phyloP scores from a whole-genome alignment of 441 rosid genomes.

The Sinapis alba region DNA sequence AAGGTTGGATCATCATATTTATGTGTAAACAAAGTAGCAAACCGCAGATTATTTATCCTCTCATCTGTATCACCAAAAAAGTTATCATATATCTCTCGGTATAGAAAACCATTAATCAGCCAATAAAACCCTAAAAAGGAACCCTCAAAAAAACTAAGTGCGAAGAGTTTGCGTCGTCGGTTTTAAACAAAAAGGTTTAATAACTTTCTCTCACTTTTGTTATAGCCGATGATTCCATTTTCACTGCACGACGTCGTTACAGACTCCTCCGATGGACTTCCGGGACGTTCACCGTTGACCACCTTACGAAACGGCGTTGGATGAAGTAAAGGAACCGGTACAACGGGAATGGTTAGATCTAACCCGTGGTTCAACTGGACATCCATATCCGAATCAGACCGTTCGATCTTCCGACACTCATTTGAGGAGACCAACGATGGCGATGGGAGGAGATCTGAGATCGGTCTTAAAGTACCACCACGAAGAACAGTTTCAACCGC shows the following conservation, averaged over 20 bases:
- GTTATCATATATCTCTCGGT: conserved; percentile 58
- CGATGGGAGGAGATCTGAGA: conserved; percentile 59
- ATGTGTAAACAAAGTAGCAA: background rate
- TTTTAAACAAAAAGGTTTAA: conserved; percentile 48
- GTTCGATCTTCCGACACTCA: conserved; percentile 38
- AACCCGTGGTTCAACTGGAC: conserved; percentile 54
- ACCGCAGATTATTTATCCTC: conserved; percentile 5
- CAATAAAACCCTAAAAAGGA: conserved; percentile 33
- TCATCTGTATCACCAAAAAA: conserved; percentile 39
- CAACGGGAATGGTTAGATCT: background rate
- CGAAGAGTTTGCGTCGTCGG: conserved; percentile 30
- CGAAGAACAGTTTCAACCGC: conserved; percentile 68
- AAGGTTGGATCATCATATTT: background rate
- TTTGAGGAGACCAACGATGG: conserved; percentile 48
- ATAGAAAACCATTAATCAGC: conserved; percentile 57
- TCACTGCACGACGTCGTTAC: conserved; percentile 74
- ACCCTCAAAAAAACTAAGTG: conserved; percentile 11
- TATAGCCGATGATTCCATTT: conserved; percentile 48
- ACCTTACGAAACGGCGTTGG: conserved; percentile 25
- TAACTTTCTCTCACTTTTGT: conserved; percentile 49
- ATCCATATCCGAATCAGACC: conserved; percentile 51
- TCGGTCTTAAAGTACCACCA: conserved; percentile 59
- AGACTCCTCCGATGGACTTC: conserved; percentile 82
- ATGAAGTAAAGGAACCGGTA: conserved; percentile 10
- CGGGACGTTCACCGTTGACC: conserved; percentile 43